phyloP scores from a whole-genome alignment of 2,329 filamentous ascomycete species.

The Atkinsonella texensis region DNA sequence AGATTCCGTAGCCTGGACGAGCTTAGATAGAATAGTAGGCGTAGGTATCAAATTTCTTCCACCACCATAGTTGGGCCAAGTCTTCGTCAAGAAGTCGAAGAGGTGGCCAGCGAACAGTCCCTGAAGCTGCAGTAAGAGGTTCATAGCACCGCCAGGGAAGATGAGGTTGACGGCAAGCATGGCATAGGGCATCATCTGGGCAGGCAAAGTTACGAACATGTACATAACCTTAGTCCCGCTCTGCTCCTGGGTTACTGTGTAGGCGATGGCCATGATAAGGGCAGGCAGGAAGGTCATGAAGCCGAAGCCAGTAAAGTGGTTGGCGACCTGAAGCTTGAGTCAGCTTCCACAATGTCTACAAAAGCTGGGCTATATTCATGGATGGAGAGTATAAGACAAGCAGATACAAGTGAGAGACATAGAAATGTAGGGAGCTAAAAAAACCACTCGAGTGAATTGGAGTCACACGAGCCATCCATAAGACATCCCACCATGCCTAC shows the following conservation, averaged over 20 bases:
- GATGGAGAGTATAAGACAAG: background rate
- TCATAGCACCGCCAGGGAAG: conserved; percentile 40
- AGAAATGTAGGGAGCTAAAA: conserved; percentile 49
- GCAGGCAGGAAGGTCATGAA: conserved; percentile 42
- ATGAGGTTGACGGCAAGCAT: conserved; percentile 68
- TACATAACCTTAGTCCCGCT: conserved; percentile 64
- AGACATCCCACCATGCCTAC: conserved; percentile 66
- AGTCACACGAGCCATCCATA: conserved; percentile 56
- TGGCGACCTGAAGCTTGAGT: conserved; percentile 16
- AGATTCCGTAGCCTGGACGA: conserved; percentile 39
- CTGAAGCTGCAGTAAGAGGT: conserved; percentile 52
- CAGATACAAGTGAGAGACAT: background rate
- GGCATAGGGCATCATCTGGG: conserved; percentile 68
- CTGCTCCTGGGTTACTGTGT: conserved; percentile 80
- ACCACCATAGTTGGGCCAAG: conserved; percentile 83
- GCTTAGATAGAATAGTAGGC: conserved; percentile 56
- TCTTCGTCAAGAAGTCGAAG: conserved; percentile 77
- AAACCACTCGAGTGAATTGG: conserved; percentile 48
- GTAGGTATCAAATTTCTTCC: conserved; percentile 67
- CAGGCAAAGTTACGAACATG: conserved; percentile 72
- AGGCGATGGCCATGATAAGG: conserved; percentile 67
- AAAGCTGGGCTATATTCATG: background rate
- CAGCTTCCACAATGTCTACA: conserved; percentile 8
- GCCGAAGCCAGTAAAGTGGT: conserved; percentile 20
- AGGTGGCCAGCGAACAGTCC: conserved; percentile 83